A percentile compares a stretch with the other conserved stretches of the same genome.
These are phyloP conservation scores for Fusarium neocosmosporiellum DNA, from an alignment of 2,329 filamentous ascomycete species.

Conservation along the genomic window DNA sequence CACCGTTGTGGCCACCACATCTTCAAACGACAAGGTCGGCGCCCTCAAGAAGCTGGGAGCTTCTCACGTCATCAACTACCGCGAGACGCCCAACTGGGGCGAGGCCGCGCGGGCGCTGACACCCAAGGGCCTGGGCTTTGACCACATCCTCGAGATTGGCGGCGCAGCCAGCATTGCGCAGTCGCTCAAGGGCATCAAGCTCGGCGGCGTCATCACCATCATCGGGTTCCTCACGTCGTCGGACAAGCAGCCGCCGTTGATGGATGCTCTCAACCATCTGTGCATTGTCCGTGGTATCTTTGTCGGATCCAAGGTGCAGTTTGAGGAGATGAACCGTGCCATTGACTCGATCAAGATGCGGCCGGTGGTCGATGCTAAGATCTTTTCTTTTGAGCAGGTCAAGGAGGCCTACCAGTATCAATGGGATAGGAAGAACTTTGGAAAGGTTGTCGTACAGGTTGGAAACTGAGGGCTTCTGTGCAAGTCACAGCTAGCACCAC, in stretches of 20 bases:
- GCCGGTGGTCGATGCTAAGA: conserved; percentile 57
- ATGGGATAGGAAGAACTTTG: conserved; percentile 47
- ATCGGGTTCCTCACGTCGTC: conserved; percentile 41
- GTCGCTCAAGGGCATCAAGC: conserved; percentile 51
- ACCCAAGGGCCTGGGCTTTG: conserved; percentile 49
- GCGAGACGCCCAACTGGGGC: conserved; percentile 53
- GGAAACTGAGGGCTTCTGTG: background rate
- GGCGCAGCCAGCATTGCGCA: conserved; percentile 54
- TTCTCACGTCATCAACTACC: conserved; percentile 58
- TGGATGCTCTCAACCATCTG: conserved; percentile 8
- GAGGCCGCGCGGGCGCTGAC: conserved; percentile 50
- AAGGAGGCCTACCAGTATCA: conserved; percentile 55
- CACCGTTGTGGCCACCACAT: conserved; percentile 56
- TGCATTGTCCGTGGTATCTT: conserved; percentile 57
- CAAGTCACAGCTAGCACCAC: background rate
- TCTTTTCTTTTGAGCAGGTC: conserved; percentile 55
- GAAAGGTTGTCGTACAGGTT: conserved; percentile 44
- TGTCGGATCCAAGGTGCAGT: conserved; percentile 56
- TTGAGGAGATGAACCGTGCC: conserved; percentile 62
- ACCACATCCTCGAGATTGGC: conserved; percentile 57
- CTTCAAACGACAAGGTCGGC: conserved; percentile 50
- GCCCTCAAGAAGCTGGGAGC: conserved; percentile 53
- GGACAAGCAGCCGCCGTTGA: background rate
- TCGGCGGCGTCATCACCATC: conserved; percentile 55
- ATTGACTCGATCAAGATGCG: conserved; percentile 57